Conservation (phyloP, 148 eudicot species). For the Diospyros kaki region DNA sequence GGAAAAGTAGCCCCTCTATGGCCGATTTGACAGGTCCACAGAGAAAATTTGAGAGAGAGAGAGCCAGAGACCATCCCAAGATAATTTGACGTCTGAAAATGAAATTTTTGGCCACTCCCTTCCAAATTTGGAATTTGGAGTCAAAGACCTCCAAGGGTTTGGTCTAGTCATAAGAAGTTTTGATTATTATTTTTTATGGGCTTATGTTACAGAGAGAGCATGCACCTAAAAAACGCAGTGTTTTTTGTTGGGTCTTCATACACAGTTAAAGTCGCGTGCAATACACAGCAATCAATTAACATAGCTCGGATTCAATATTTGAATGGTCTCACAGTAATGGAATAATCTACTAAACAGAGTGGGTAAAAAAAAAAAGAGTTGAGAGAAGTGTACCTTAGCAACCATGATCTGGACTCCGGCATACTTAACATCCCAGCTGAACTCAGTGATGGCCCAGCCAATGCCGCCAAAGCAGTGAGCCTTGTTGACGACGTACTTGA, state of each 20-base stretch:
- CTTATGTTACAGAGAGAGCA: background rate
- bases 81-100: slow-evolving; percentile 6
- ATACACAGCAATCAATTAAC: too few relatives aligned
- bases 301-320: too few relatives aligned
- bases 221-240: too few relatives aligned
- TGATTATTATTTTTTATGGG: background rate
- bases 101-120: background rate
- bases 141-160: too few relatives aligned
- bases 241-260: too few relatives aligned
- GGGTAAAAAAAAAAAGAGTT: background rate
- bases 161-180: too few relatives aligned
- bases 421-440: slow-evolving; percentile 87
- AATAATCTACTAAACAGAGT: too few relatives aligned
- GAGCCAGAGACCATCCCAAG: background rate
- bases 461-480: slow-evolving; percentile 58
- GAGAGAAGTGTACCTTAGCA: background rate
- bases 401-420: slow-evolving; percentile 36
- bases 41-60: background rate
- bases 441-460: slow-evolving; percentile 69
- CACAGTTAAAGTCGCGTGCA: too few relatives aligned
- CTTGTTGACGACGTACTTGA: slow-evolving; percentile 42
- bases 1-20: background rate
- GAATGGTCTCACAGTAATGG: too few relatives aligned
- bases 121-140: too few relatives aligned
- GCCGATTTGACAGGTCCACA: too few relatives aligned